phyloP scores from a whole-genome alignment of 805 yeast genomes.

The Diddensiella transvaalensis region DNA sequence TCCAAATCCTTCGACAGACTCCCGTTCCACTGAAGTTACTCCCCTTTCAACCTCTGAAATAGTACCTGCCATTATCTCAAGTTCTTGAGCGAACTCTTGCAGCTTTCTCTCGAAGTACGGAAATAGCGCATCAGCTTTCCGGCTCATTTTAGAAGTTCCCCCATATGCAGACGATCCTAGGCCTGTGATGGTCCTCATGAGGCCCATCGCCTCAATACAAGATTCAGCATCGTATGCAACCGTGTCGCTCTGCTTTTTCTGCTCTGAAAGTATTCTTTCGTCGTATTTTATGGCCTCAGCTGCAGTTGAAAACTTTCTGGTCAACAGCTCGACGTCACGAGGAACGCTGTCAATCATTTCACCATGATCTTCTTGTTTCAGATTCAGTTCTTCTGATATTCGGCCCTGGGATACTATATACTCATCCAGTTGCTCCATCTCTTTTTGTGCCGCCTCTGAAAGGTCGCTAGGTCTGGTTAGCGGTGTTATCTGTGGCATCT shows the following conservation, averaged over 20 bases:
- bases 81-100: slow-evolving; percentile 42
- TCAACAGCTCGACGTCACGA: slow-evolving; percentile 50
- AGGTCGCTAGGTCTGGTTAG: slow-evolving; percentile 58
- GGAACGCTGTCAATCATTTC: slow-evolving; percentile 50
- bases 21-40: slow-evolving; percentile 31
- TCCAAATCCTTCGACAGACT: slow-evolving; percentile 18
- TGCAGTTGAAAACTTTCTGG: slow-evolving; percentile 46
- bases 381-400: slow-evolving; percentile 48
- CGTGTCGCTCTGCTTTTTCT: slow-evolving; percentile 26
- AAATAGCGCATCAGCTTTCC: slow-evolving; percentile 43
- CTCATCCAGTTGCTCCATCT: slow-evolving; percentile 51
- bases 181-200: slow-evolving; percentile 9
- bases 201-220: slow-evolving; percentile 25
- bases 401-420: slow-evolving; percentile 52
- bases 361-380: slow-evolving; percentile 40
- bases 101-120: slow-evolving; percentile 48
- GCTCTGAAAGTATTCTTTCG: slow-evolving; percentile 31
- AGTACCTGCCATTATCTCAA: slow-evolving; percentile 30
- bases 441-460: slow-evolving; percentile 49
- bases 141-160: slow-evolving; percentile 1
- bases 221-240: slow-evolving; percentile 31
- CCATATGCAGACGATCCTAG: neutral
- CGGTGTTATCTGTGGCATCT: slow-evolving; percentile 39
- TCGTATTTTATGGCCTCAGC: slow-evolving; percentile 52
- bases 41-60: slow-evolving; percentile 34